phyloP scores from a whole-genome alignment of 148 eudicot species.

The Amaranthus palmeri region DNA sequence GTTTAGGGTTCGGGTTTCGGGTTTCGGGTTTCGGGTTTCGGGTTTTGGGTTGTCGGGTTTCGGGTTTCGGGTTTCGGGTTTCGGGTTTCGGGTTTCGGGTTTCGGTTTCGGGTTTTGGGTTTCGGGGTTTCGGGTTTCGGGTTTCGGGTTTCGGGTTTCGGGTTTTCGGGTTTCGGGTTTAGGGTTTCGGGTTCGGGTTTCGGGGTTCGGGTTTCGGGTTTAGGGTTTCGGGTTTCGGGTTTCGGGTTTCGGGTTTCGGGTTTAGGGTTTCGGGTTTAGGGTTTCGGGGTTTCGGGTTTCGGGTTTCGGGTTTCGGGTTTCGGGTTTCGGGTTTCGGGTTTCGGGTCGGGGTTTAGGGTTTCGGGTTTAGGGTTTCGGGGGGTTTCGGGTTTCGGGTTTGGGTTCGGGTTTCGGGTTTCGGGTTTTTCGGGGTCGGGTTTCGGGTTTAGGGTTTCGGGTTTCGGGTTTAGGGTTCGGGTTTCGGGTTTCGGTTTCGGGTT shows the following conservation, averaged over 20 bases:
- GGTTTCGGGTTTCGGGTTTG: too few relatives aligned
- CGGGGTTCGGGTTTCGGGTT: constrained; percentile 21
- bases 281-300: constrained; percentile 26
- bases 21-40: constrained; percentile 31
- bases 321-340: constrained; percentile 7
- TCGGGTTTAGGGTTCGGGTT: too few relatives aligned
- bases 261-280: constrained; percentile 26
- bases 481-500: too few relatives aligned
- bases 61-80: constrained; percentile 29
- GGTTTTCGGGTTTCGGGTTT: constrained; percentile 22
- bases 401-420: too few relatives aligned
- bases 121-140: constrained; percentile 17
- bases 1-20: constrained; percentile 23
- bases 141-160: constrained; percentile 23
- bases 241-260: constrained; percentile 27
- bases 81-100: too few relatives aligned
- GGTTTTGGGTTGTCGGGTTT: constrained; percentile 32
- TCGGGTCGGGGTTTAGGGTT: constrained; percentile 1
- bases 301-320: constrained; percentile 27
- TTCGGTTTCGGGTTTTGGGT: constrained; percentile 23
- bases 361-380: constrained; percentile 19
- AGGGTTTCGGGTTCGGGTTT: constrained; percentile 24
- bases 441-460: too few relatives aligned
- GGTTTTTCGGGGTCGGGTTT: too few relatives aligned
- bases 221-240: constrained; percentile 27